Base-by-base conservation (phyloP, 192 early-diverging fungal genomes). In the Linnemannia hyalina region DNA sequence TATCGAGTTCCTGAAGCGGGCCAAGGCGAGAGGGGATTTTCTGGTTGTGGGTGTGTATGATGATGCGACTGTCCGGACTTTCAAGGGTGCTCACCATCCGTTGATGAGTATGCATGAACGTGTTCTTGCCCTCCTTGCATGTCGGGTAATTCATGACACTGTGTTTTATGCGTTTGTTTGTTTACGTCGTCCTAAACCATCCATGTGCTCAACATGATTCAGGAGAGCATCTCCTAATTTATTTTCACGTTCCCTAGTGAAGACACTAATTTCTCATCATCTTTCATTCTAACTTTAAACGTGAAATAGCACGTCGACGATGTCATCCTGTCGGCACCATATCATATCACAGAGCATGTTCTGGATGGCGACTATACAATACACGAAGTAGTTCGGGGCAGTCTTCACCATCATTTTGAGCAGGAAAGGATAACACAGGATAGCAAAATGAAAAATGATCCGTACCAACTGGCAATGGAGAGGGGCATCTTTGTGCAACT, bases 101-200 rank as follows among this genome's bases (percentile, higher is more conserved):
- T 89, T 99, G 49, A 95, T 99, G 96, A 98, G 96, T 85, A 86
- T 97, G 73, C 93, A 98, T 86, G 97, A 98, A 88, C 94, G 97
- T 42, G 96, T 94, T 47, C 89, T 98, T 46, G 94, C 95, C 79
- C 97, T 95, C 18, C 90, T 98, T 60, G 92, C 95, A 68, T 98
- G 97, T 82, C 89, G 95, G 16, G 94, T 95, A 91, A 90, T 88
- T 83, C 2, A 40, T 35, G 16, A n/a, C 40, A 8, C 18, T 15
- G 8, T 36, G 22, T 13, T 68, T 68, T n/a, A 15, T 40, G 69
- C 23, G 52, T 22, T 22, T 38, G 38, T 55, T 76, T 26, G 6
- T 36, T 22, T 46, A n/a, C n/a, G 4, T 9, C 8, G n/a, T n/a
- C 23, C 55, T 9, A 70, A 70, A 18, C 18, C 5, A 71, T 23